phyloP scores from a whole-genome alignment of 345 rosid species.

The Pugionium cornutum region DNA sequence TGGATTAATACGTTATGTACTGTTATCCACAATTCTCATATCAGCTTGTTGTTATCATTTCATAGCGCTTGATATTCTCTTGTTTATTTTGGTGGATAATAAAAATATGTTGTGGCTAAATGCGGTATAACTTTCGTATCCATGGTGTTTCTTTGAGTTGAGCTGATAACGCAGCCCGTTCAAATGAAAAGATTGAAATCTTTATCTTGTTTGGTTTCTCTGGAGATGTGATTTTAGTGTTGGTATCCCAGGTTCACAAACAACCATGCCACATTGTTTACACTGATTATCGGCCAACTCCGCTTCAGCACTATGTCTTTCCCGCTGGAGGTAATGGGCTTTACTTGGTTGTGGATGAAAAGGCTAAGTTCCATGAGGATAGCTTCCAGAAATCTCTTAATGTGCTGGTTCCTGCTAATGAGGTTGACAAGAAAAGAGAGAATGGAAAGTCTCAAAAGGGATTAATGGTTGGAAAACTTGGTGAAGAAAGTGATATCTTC shows the following conservation, averaged over 20 bases:
- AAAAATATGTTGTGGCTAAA: background rate
- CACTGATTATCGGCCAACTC: slow-evolving; percentile 98
- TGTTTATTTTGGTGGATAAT: too few species aligned
- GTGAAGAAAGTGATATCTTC: slow-evolving; percentile 97
- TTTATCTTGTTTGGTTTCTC: slow-evolving; percentile 15
- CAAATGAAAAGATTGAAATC: background rate
- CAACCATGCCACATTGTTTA: slow-evolving; percentile 98
- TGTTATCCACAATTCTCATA: background rate
- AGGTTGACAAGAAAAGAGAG: slow-evolving; percentile 70
- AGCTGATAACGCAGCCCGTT: slow-evolving; percentile 1
- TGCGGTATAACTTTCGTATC: slow-evolving; percentile 3
- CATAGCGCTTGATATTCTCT: background rate
- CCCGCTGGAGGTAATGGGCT: slow-evolving; percentile 94
- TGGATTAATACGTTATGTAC: background rate
- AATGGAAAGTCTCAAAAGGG: slow-evolving; percentile 78
- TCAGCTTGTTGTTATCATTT: background rate
- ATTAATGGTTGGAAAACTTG: slow-evolving; percentile 62
- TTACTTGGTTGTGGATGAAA: slow-evolving; percentile 91
- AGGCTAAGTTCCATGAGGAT: slow-evolving; percentile 85
- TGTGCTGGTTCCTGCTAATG: slow-evolving; percentile 73
- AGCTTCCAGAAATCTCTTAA: slow-evolving; percentile 92
- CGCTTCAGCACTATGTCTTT: slow-evolving; percentile 95
- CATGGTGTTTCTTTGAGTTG: slow-evolving; percentile 12
- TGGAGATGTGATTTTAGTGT: slow-evolving; percentile 19
- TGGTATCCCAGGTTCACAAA: slow-evolving; percentile 67